Evolutionary conservation across 2,329 filamentous ascomycete species (phyloP).

Genomic region (Fusarium multiceps): DNA sequence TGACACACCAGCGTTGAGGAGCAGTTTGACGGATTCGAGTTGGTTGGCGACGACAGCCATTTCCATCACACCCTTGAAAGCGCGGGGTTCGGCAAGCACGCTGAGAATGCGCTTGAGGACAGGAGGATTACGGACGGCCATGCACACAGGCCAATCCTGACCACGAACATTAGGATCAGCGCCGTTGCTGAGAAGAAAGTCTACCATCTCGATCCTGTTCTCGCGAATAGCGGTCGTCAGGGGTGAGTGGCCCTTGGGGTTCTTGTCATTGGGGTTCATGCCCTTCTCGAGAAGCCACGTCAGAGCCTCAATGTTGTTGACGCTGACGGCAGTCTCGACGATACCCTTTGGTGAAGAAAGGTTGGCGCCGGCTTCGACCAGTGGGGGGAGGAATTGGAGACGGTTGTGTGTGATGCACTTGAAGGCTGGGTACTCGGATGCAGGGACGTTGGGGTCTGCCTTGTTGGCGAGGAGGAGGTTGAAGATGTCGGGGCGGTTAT

Average conservation of each 20-base stretch:
- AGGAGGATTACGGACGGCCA: slow-evolving; percentile 71
- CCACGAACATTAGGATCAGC: slow-evolving; percentile 72
- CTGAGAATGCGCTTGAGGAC: slow-evolving; percentile 70
- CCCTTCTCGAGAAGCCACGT: slow-evolving; percentile 70
- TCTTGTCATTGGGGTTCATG: slow-evolving; percentile 70
- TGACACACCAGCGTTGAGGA: slow-evolving; percentile 71
- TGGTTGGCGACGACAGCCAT: slow-evolving; percentile 75
- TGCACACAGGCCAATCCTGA: slow-evolving; percentile 76
- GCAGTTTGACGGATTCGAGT: slow-evolving; percentile 73
- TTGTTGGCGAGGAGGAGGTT: slow-evolving; percentile 66
- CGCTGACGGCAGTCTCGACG: slow-evolving; percentile 70
- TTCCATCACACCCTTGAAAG: slow-evolving; percentile 75
- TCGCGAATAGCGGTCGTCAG: slow-evolving; percentile 74
- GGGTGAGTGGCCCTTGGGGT: slow-evolving; percentile 67
- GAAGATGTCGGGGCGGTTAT: slow-evolving; percentile 72
- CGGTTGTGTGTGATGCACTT: slow-evolving; percentile 76
- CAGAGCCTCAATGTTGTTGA: slow-evolving; percentile 70
- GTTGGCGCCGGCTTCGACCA: slow-evolving; percentile 70
- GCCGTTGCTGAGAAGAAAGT: slow-evolving; percentile 66
- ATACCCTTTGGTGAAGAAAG: slow-evolving; percentile 71
- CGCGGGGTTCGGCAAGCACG: slow-evolving; percentile 66
- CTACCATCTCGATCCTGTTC: slow-evolving; percentile 68
- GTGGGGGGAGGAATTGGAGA: slow-evolving; percentile 67
- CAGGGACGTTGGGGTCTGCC: slow-evolving; percentile 71
- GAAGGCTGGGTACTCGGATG: slow-evolving; percentile 73